Evolutionary conservation across 2,329 filamentous ascomycete species (phyloP), one percentile per base, ranked within the genome.

Genomic region (Apiospora saccharicola): DNA sequence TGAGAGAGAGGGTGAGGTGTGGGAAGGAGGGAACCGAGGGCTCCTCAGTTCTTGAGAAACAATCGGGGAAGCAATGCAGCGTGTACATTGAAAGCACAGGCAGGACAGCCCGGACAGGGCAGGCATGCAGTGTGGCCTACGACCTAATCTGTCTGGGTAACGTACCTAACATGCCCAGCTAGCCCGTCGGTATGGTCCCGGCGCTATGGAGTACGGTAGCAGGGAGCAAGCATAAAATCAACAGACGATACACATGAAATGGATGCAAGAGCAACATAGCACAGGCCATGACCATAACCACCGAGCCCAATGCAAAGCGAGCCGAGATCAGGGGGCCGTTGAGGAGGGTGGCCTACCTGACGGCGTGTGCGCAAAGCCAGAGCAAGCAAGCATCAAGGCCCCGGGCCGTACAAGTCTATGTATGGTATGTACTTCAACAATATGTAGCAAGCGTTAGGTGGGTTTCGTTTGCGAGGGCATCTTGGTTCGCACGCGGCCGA

Each of bases 21-120:
- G 67, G 67, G 44, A 69, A 69, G 22, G 44, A 37, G 26, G 22
- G 57, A 64, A 41, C 41, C 57, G 34, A 64, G 57, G 34, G 34
- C 57, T 64, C 57, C 57, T 64, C 57, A 4, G 57, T 64, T 64
- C 30, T 64, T 64, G 57, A 64, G 57, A 64, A 64, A 64, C 34
- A 64, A 64, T 64, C 14, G 57, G 51, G 53, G 57, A 41, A 41
- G 57, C 53, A 30, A 37, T 37, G 53, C 53, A 61, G 16, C 16
- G 13, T n/a, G n/a, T n/a, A 61, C 13, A 57, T n/a, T n/a, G n/a
- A 30, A 57, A 30, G 51, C 16, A 61, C 53, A 37, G 53, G 30
- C 53, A 37, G 47, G 47, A 13, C 47, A 51, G 51, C 24, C 16
- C 22, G 24, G 51, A 57, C 51, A 61, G 16, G 53, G 34, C 22